Evolutionary conservation across 768 basidiomycete species (phyloP), one percentile per base, ranked within the genome.

Genomic region (Glaciozyma antarctica): DNA sequence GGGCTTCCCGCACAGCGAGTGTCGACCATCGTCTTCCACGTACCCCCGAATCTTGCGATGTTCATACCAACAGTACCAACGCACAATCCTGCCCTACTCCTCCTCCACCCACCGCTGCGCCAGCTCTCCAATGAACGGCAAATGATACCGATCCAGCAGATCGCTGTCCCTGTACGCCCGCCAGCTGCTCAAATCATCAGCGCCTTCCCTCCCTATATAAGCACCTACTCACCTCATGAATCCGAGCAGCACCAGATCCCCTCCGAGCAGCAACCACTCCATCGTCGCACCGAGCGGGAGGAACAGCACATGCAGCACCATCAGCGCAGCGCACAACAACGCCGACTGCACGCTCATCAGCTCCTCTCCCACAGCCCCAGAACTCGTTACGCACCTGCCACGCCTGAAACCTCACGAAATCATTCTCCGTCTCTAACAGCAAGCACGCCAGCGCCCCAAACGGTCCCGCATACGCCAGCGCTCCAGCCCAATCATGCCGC

Each of bases 101-200:
- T 57, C 61, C 24, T 58, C 63, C 19, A 71, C 70, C 68, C 63
- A 71, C 32, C 30, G 44, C 34, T 70, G 60, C 0, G 73, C 73
- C 17, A 70, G 32, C 26, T 65, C 67, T 1, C 73, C 73, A 22
- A 73, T 56, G 17, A 62, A 6, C 9, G 71, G 71, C 19, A 73
- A n/a, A 24, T 63, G 32, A 28, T 67, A 66, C 15, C 71, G 48
- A 21, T 64, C 60, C 28, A 72, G 60, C 38, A 53, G 55, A 38
- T 70, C 67, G 5, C 41, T 47, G 51, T 71, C 71, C 22, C 57
- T 21, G 57, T 59, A 73, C 1, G 73, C 73, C n/a, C 69, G 56
- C 9, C 60, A 58, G 7, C 72, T 73, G 65, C 38, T 0, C 10
- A n/a, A 1, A 19, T 10, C 28, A n/a, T 34, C 51, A 55, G 22